Percentiles rank a stretch among this genome's conserved stretches.
These are phyloP conservation scores for Sphenostylis stenocarpa DNA, from an alignment of 306 rosid species.

Conservation along the genomic window DNA sequence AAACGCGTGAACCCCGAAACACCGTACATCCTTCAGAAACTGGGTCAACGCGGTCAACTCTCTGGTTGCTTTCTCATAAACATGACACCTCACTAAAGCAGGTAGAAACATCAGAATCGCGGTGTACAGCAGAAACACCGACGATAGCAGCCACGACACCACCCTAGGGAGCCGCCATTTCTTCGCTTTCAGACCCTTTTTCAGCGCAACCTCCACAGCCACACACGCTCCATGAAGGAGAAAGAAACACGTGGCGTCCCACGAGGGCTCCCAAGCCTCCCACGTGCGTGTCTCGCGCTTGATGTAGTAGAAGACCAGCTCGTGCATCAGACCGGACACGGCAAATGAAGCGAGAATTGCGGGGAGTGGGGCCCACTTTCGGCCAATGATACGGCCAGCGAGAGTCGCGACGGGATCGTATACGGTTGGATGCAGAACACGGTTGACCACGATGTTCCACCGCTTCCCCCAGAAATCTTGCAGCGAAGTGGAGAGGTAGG, in stretches of 20 bases:
- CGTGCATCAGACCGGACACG: conserved; percentile 40
- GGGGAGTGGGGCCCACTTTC: conserved; percentile 38
- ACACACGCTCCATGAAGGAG: conserved; percentile 34
- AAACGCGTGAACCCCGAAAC: background rate
- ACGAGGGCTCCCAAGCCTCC: conserved; percentile 45
- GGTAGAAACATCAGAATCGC: conserved; percentile 33
- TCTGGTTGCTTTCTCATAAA: conserved; percentile 27
- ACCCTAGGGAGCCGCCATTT: conserved; percentile 3
- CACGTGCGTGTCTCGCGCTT: conserved; percentile 39
- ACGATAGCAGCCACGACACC: conserved; percentile 17
- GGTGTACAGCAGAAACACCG: conserved; percentile 24
- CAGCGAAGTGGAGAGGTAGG: conserved; percentile 31
- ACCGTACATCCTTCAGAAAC: background rate
- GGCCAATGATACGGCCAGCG: background rate
- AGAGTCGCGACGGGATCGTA: conserved; percentile 16
- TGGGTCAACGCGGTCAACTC: conserved; percentile 16
- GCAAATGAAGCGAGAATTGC: conserved; percentile 12
- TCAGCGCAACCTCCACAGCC: conserved; percentile 16
- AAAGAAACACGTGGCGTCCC: conserved; percentile 39
- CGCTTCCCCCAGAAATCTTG: conserved; percentile 48
- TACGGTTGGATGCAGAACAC: conserved; percentile 28
- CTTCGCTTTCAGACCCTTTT: conserved; percentile 13
- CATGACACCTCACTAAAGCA: conserved; percentile 28
- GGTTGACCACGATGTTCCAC: conserved; percentile 40
- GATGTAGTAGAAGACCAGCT: conserved; percentile 33